Base-by-base conservation (phyloP, 257 asterid genomes). In the Solanum sejunctum region DNA sequence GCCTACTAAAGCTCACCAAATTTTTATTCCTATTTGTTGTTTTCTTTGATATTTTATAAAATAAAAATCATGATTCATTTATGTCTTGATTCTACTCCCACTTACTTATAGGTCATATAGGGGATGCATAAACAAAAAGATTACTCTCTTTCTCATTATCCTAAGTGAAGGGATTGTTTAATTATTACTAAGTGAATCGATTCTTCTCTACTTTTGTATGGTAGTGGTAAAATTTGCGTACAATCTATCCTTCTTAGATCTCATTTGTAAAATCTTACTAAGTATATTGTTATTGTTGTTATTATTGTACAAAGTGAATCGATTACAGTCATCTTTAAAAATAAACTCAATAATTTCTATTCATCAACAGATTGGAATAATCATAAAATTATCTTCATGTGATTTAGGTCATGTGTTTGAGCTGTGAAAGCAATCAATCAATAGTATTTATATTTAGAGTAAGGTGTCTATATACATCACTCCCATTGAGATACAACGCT, bases 1-100 rank as follows among this genome's bases (percentile, higher is more conserved):
- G 64, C 86, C 89, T 81, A 88, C 90, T 57, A 87, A 86, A 18
- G 39, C 88, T 90, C 56, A 88, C 86, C 84, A 60, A 52, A 84
- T 23, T 45, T 23, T 80, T 84, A 80, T 47, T 20, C 51, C 84
- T 57, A 43, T 82, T 23, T 16, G 63, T 81, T 41, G 78, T 75
- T 39, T 63, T 54, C 63, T 55, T 5, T 41, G 26, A 36, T 51
- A 39, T 83, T 78, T n/a, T 49, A 16, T 13, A 36, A 36, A 36
- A 82, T 57, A 63, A 60, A 63, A 60, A 13, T n/a, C 71, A 36
- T 36, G 41, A 36, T 54, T 26, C 47, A 11, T n/a, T 47, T 12
- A 28, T 66, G 82, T 39, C 36, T 28, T 36, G 56, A 61, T n/a
- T 60, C 45, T 71, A 45, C 49, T 36, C 51, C 61, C 58, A 64